Evolutionary conservation across 2,329 filamentous ascomycete species (phyloP).

Genomic region (Aspergillus intermedius): DNA sequence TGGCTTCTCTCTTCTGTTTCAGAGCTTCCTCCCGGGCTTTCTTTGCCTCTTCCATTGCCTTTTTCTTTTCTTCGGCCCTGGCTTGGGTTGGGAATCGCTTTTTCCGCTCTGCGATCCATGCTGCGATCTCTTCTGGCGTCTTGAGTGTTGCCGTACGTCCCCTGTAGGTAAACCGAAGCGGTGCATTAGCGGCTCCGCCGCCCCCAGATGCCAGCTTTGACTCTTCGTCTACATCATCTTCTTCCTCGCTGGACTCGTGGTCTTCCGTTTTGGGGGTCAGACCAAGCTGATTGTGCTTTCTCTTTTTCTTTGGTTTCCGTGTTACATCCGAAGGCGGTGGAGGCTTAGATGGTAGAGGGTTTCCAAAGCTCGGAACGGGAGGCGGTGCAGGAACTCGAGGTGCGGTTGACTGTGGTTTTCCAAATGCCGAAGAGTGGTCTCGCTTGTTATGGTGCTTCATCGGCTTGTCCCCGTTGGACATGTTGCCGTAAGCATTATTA

Average conservation of each 20-base stretch:
- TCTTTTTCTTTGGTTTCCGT: conserved; percentile 34
- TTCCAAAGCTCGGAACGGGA: conserved; percentile 40
- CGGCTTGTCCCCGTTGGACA: conserved; percentile 10
- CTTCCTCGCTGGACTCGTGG: conserved; percentile 41
- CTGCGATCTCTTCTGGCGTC: conserved; percentile 61
- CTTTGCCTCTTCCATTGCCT: conserved; percentile 59
- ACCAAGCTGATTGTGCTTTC: conserved; percentile 43
- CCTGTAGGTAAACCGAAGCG: conserved; percentile 50
- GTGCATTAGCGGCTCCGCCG: conserved; percentile 11
- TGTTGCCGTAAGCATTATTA: conserved; percentile 12
- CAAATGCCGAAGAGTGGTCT: conserved; percentile 31
- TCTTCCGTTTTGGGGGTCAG: conserved; percentile 42
- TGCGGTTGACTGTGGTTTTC: conserved; percentile 23
- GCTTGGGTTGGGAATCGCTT: conserved; percentile 73
- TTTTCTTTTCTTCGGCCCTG: conserved; percentile 56
- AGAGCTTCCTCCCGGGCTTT: conserved; percentile 29
- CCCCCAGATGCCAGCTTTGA: conserved; percentile 29
- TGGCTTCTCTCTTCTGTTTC: conserved; percentile 34
- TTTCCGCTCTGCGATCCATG: conserved; percentile 74
- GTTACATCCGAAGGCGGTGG: conserved; percentile 29
- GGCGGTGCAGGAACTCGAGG: conserved; percentile 34
- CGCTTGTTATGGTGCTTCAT: conserved; percentile 28
- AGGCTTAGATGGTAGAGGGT: conserved; percentile 38
- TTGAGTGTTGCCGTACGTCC: conserved; percentile 50
- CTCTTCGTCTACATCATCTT: conserved; percentile 43